Evolutionary conservation across 495 filamentous ascomycete genomes (phyloP), one percentile per base, ranked within the genome.

Genomic region (Peziza echinospora): DNA sequence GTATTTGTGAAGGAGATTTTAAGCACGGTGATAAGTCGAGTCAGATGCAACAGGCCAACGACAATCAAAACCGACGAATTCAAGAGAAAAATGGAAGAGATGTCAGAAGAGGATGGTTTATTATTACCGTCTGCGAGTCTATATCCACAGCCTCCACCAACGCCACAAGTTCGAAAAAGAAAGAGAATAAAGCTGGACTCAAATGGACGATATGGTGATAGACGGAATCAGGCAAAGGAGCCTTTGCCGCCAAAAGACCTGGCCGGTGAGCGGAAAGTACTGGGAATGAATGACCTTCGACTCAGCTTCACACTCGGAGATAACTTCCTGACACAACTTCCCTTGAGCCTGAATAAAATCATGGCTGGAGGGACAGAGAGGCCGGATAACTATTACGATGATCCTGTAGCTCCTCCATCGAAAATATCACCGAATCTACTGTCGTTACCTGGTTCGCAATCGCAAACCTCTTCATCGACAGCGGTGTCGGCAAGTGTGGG

Each of bases 1-100:
- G 84, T 80, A 0, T 93, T 79, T 56, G 77, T 96, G 49, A 96
- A 94, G 63, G 82, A 93, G 53, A 71, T 87, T 5, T 65, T 96
- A 25, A 75, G 77, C 5, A 71, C 75, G 2, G 71, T 93, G 9
- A 82, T 91, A 53, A 75, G 71, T 21, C 78, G 82, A 21, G 84
- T 82, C 0, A 71, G 82, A 47, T 73, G 70, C 48, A 93, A 94
- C 55, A 82, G 80, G 0, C 78, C 82, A 43, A 72, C 67, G 48
- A 82, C 80, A 63, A 70, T 93, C 53, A 78, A 83, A 63, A 92
- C 80, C 19, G 71, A 78, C 46, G 30, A 17, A 37, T 37, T 37
- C 30, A 37, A 37, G 30, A 37, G 30, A 37, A 37, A 37, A 17
- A 63, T 71, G 30, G 77, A 80, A 55, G 64, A 87, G 10, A 75